A percentile compares a stretch with the other conserved stretches of the same genome.
phyloP scores from a whole-genome alignment of 352 stramenopile species.

The Pythium volutum region DNA sequence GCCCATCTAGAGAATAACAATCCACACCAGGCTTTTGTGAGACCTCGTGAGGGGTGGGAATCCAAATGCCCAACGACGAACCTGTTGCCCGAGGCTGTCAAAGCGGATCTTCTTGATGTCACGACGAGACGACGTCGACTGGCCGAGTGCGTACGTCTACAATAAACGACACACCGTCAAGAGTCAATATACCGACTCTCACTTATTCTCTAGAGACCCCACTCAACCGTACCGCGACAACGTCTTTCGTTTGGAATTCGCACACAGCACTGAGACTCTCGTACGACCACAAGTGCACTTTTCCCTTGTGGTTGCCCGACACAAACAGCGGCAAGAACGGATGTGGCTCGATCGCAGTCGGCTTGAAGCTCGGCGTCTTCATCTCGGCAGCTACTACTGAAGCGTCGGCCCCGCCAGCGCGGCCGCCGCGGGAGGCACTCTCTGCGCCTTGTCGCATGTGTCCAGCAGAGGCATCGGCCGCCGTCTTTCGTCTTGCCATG shows the following conservation, averaged over 20 bases:
- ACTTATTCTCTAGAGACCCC: not conserved
- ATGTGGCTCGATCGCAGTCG: conserved; percentile 68
- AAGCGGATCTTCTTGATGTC: conserved; percentile 81
- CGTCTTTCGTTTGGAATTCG: conserved; percentile 63
- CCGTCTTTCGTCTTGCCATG: conserved; percentile 16
- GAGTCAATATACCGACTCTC: not conserved
- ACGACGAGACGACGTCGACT: conserved; percentile 46
- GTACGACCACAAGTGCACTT: conserved; percentile 82
- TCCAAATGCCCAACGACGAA: no score
- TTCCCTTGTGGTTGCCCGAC: conserved; percentile 77
- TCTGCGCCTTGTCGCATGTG: conserved; percentile 1
- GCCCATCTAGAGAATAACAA: conserved; percentile 47
- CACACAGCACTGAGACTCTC: conserved; percentile 72
- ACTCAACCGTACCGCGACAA: conserved; percentile 44
- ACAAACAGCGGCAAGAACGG: conserved; percentile 78
- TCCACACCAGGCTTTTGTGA: not conserved
- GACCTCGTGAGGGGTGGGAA: not conserved
- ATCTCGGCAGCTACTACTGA: conserved; percentile 18
- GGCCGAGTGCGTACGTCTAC: conserved; percentile 61
- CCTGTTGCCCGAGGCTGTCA: conserved; percentile 76
- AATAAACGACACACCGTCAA: not conserved
- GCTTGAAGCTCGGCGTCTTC: conserved; percentile 72
- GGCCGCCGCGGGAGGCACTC: conserved; percentile 2
- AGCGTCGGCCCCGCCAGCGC: not conserved
- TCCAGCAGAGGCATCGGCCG: not conserved